Evolutionary conservation across 441 rosid genomes (phyloP).

Genomic region (Gossypium gossypioides): DNA sequence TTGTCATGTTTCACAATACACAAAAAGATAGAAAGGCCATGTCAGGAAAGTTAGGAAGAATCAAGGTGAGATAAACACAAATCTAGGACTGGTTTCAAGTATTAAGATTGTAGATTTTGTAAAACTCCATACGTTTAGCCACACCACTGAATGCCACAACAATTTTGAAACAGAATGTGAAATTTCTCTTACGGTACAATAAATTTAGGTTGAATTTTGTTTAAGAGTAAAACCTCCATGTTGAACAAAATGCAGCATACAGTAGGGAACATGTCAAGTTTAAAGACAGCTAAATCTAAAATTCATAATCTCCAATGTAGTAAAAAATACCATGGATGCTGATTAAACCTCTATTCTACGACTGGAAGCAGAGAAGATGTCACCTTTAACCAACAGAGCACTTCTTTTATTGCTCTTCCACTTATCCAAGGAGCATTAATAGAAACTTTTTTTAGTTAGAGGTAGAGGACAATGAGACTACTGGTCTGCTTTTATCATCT

Average conservation of each 20-base stretch:
- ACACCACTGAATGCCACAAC: background rate
- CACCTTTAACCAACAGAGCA: background rate
- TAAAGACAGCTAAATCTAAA: background rate
- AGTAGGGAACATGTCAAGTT: background rate
- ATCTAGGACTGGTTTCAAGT: slow-evolving; percentile 6
- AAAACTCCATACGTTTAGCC: background rate
- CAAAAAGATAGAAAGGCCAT: slow-evolving; percentile 20
- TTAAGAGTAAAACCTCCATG: background rate
- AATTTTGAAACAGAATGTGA: background rate
- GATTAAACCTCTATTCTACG: slow-evolving; percentile 3
- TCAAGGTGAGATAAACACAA: slow-evolving; percentile 12
- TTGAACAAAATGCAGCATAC: background rate
- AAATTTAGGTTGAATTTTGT: background rate
- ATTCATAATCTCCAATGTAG: background rate
- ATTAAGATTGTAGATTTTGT: background rate
- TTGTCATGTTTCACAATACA: slow-evolving; percentile 52
- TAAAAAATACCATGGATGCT: background rate
- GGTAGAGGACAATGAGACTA: background rate
- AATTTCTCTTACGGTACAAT: background rate
- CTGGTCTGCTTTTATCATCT: background rate
- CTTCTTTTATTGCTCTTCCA: background rate
- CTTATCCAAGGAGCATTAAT: background rate
- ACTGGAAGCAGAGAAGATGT: background rate
- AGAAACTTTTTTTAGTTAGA: background rate
- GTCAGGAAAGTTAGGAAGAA: slow-evolving; percentile 21